Base-by-base conservation (phyloP, 768 basidiomycete species). In the Cyclocybe aegerita region DNA sequence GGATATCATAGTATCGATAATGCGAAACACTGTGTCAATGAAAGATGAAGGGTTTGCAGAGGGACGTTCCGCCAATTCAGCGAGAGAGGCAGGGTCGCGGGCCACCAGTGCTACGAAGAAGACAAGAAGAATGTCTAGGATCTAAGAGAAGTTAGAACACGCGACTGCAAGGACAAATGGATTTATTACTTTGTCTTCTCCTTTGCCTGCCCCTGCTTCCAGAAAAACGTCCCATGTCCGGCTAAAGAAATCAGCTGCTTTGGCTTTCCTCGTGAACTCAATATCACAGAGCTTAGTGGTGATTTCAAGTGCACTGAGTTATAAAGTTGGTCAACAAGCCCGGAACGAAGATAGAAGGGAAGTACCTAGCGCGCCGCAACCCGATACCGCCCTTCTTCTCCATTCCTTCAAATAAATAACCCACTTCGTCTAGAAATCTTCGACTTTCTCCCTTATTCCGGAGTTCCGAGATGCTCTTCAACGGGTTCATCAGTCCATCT, bases 381-480 rank as follows among this genome's bases (percentile, higher is more conserved):
- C 78, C 75, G 40, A 83, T 58, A 8, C 76, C 73, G 11, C 75
- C 77, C 11, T 71, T 71, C 8, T 65, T 57, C 23, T 82, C 80
- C 67, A 93, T 77, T 0, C 91, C 89, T 65, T 93, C 91, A 53
- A 92, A 87, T 4, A 93, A 67, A 67, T 92, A 93, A 0, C 91
- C 91, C 2, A 91, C 79, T 59, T 92, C 90, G 53, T 93, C 91
- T 38, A 91, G 65, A 61, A 93, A 93, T 11, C 88, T 73, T 54
- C 90, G 74, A 47, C 76, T 84, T 68, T 93, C 89, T 9, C 91
- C 91, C 63, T 88, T 89, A 60, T 80, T 87, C 49, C 90, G 70
- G 35, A 93, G 72, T 55, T 93, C 90, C 0, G 88, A 86, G 39
- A 92, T 88, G 52, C 87, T 90, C 67, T 86, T 87, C 43, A 89